Evolutionary conservation across 2,329 filamentous ascomycete genomes (phyloP).

Genomic region (Fusarium palustre): DNA sequence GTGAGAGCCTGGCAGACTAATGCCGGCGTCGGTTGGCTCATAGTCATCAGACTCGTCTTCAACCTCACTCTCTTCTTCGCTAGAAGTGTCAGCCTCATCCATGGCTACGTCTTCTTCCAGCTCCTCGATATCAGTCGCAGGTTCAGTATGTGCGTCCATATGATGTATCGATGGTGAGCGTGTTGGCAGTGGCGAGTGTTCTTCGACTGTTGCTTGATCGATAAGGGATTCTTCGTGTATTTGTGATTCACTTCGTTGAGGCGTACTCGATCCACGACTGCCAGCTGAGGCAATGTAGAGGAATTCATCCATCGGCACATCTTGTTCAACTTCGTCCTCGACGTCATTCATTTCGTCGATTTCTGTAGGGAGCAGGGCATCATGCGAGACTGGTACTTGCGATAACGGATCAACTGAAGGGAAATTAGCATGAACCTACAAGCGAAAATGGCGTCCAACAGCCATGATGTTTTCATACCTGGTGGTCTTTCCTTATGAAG

Average conservation of each 20-base stretch:
- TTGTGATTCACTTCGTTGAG: background rate
- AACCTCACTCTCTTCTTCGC: slow-evolving; percentile 44
- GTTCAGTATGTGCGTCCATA: background rate
- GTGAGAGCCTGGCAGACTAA: slow-evolving; percentile 28
- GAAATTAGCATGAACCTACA: slow-evolving; percentile 24
- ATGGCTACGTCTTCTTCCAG: slow-evolving; percentile 41
- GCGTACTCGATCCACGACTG: background rate
- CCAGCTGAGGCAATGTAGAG: background rate
- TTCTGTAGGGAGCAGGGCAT: background rate
- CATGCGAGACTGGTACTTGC: background rate
- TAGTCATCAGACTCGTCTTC: slow-evolving; percentile 63
- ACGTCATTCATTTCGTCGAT: background rate
- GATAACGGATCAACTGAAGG: slow-evolving; percentile 21
- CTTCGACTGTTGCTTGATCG: background rate
- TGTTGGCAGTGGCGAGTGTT: background rate
- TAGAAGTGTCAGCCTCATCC: slow-evolving; percentile 40
- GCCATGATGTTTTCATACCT: background rate
- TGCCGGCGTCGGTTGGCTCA: slow-evolving; percentile 63
- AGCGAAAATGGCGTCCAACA: slow-evolving; percentile 2
- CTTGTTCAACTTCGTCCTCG: slow-evolving; percentile 10
- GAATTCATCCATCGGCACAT: slow-evolving; percentile 23
- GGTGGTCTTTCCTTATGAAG: slow-evolving; percentile 23
- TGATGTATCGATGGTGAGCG: background rate
- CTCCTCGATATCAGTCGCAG: slow-evolving; percentile 12
- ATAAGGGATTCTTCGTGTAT: background rate